A percentile compares a stretch with the other conserved stretches of the same genome.
These are phyloP conservation scores for Ormosia semicastrata DNA, from an alignment of 306 rosid genomes.

Conservation along the genomic window DNA sequence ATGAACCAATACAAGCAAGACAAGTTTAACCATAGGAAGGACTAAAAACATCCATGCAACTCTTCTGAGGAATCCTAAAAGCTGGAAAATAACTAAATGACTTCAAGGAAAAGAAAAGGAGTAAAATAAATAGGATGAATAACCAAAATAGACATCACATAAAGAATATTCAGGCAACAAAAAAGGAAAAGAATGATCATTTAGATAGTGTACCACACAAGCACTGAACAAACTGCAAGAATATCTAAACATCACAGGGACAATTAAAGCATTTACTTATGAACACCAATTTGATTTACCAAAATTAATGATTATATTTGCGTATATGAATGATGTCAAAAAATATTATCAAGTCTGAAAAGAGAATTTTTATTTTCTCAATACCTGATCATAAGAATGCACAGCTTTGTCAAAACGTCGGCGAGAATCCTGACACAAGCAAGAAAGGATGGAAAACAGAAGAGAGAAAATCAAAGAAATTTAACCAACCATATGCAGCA, in stretches of 20 bases:
- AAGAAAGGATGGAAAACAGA: slow-evolving; percentile 14
- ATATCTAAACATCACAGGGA: slow-evolving; percentile 21
- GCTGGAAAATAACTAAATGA: neutral
- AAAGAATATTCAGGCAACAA: neutral
- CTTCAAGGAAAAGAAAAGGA: neutral
- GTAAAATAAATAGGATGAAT: slow-evolving; percentile 7
- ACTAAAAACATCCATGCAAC: neutral
- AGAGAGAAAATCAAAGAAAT: neutral
- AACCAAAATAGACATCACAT: slow-evolving; percentile 3
- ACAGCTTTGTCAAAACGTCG: slow-evolving; percentile 74
- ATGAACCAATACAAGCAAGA: slow-evolving; percentile 5
- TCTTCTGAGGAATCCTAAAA: slow-evolving; percentile 2
- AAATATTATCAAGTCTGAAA: neutral
- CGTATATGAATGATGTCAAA: neutral
- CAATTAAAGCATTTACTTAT: slow-evolving; percentile 5
- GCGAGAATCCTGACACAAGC: slow-evolving; percentile 71
- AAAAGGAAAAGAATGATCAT: neutral
- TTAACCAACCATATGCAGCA: neutral
- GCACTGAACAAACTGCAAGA: neutral
- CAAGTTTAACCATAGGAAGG: neutral
- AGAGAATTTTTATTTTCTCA: slow-evolving; percentile 18
- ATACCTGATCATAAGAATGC: slow-evolving; percentile 92
- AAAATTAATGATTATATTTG: neutral
- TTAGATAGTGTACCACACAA: neutral
- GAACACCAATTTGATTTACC: slow-evolving; percentile 11